Percentiles rank a stretch among this genome's conserved stretches.
phyloP scores from a whole-genome alignment of 768 basidiomycete species.

The Pisolithus marmoratus region DNA sequence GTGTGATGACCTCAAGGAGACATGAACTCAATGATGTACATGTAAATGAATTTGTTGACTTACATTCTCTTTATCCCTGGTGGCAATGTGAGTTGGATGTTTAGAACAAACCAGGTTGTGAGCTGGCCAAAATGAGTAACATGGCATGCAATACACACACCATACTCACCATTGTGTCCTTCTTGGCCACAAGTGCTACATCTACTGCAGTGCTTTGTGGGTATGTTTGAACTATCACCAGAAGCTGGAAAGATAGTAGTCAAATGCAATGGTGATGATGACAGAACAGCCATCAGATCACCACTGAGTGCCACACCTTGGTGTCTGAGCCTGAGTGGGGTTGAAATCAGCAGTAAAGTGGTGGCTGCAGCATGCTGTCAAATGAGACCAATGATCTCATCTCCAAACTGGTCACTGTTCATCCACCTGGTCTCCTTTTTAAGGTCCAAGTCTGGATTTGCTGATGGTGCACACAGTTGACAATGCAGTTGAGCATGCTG shows the following conservation, averaged over 20 bases:
- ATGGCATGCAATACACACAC: neutral
- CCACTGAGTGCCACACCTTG: neutral
- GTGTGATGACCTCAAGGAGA: too few species aligned
- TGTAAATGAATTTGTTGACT: too few species aligned
- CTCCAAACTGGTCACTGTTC: neutral
- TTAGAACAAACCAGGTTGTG: too few species aligned
- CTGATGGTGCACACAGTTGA: slow-evolving; percentile 19
- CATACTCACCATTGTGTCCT: slow-evolving; percentile 5
- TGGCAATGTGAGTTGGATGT: too few species aligned
- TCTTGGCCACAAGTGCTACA: slow-evolving; percentile 5
- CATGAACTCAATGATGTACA: too few species aligned
- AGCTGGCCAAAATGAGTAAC: too few species aligned
- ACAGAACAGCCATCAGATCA: neutral
- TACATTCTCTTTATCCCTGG: too few species aligned
- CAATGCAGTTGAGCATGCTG: slow-evolving; percentile 12
- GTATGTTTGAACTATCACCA: neutral
- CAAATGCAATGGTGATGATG: too few species aligned
- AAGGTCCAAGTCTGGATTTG: slow-evolving; percentile 2
- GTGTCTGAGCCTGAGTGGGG: neutral
- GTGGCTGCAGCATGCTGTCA: neutral
- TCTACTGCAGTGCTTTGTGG: neutral
- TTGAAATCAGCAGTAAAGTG: neutral
- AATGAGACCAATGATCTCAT: neutral
- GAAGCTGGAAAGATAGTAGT: too few species aligned
- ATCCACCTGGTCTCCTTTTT: slow-evolving; percentile 17